Evolutionary conservation across 768 basidiomycete genomes (phyloP).

Genomic region (Hericium coralloides): DNA sequence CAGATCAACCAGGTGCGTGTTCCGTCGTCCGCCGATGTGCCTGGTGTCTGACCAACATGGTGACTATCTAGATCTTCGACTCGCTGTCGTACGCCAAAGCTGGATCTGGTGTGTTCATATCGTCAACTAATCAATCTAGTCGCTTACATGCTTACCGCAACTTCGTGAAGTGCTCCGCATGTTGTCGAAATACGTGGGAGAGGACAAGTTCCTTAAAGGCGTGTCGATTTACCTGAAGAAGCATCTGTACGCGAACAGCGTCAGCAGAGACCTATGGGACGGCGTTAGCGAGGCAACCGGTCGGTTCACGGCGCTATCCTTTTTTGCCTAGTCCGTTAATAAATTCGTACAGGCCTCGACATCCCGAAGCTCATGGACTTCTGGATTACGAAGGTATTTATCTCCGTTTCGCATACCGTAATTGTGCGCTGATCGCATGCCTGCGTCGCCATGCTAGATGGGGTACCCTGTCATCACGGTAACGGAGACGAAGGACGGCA

Average conservation of each 20-base stretch:
- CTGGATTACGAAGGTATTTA: constrained; percentile 73
- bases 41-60: background rate
- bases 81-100: constrained; percentile 81
- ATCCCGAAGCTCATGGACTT: constrained; percentile 78
- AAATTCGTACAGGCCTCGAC: constrained; percentile 40
- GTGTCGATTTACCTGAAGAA: constrained; percentile 90
- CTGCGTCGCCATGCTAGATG: constrained; percentile 24
- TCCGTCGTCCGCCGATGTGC: background rate
- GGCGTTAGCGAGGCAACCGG: constrained; percentile 73
- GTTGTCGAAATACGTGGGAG: constrained; percentile 82
- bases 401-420: background rate
- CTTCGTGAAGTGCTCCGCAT: constrained; percentile 67
- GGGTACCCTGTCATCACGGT: constrained; percentile 91
- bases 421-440: background rate
- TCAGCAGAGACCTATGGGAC: constrained; percentile 81
- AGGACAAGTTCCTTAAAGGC: constrained; percentile 79
- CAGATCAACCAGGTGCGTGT: constrained; percentile 61
- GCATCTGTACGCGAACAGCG: constrained; percentile 76
- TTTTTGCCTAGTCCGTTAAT: background rate
- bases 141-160: background rate
- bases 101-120: constrained; percentile 46
- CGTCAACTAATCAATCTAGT: background rate
- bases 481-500: constrained; percentile 60
- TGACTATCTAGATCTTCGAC: constrained; percentile 67
- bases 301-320: constrained; percentile 10